Evolutionary conservation across 495 filamentous ascomycete species (phyloP).

Genomic region (Neurospora tetrasperma): DNA sequence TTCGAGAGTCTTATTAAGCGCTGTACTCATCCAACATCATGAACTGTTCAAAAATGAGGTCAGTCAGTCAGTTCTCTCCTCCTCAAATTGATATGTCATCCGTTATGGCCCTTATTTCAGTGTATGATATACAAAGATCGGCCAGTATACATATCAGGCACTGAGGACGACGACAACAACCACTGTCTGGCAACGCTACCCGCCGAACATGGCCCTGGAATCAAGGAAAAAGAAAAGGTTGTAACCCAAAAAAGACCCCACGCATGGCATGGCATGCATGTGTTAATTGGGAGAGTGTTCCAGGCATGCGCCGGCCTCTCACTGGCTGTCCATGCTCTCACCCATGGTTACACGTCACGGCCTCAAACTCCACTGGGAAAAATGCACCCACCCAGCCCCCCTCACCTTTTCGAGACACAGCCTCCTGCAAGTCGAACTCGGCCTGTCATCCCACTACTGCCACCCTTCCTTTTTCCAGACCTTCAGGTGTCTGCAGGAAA

Average conservation of each 20-base stretch:
- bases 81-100: neutral
- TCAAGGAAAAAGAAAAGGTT: neutral
- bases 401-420: neutral
- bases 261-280: neutral
- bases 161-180: neutral
- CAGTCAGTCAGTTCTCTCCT: neutral
- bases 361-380: neutral
- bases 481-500: neutral
- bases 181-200: neutral
- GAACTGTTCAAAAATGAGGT: neutral
- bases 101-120: neutral
- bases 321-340: neutral
- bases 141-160: neutral
- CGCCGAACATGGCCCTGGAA: neutral
- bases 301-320: neutral
- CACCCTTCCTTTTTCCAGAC: neutral
- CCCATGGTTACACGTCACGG: neutral
- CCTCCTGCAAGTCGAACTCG: neutral
- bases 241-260: neutral
- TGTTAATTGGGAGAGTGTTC: neutral
- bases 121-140: neutral
- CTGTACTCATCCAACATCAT: neutral
- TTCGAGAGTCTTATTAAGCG: neutral
- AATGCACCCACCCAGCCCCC: neutral
- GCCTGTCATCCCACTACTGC: neutral